Evolutionary conservation across 2,329 filamentous ascomycete species (phyloP).

Genomic region (Fusarium lyarnte): DNA sequence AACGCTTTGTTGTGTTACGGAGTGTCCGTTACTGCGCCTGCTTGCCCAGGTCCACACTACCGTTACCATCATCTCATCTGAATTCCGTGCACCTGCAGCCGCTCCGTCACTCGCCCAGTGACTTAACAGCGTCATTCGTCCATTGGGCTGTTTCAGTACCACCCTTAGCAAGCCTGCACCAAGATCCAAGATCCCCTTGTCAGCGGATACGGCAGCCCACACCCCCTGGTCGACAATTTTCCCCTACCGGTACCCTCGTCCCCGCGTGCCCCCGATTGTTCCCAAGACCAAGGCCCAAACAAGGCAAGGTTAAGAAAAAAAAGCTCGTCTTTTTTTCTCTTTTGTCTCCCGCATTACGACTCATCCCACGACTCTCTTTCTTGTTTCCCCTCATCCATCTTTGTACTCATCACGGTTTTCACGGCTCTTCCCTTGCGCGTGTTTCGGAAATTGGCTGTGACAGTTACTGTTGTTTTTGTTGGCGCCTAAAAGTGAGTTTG

Average conservation of each 20-base stretch:
- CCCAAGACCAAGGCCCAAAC: conserved; percentile 46
- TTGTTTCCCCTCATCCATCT: conserved; percentile 47
- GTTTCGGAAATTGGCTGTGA: conserved; percentile 56
- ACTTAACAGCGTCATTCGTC: conserved; percentile 43
- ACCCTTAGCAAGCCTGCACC: conserved; percentile 41
- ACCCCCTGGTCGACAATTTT: conserved; percentile 46
- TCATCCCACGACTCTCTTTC: conserved; percentile 48
- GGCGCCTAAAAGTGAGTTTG: conserved; percentile 65
- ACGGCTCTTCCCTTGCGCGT: conserved; percentile 59
- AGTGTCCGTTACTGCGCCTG: conserved; percentile 40
- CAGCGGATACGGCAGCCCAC: conserved; percentile 44
- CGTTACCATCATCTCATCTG: conserved; percentile 42
- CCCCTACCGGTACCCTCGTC: conserved; percentile 48
- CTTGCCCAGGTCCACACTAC: conserved; percentile 37
- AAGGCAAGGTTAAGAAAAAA: conserved; percentile 49
- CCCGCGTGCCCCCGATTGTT: conserved; percentile 46
- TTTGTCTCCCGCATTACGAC: conserved; percentile 46
- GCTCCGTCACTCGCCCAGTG: conserved; percentile 41
- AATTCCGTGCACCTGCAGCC: conserved; percentile 41
- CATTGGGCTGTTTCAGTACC: conserved; percentile 45
- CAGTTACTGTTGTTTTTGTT: conserved; percentile 58
- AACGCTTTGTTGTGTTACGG: conserved; percentile 38
- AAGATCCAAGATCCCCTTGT: conserved; percentile 47
- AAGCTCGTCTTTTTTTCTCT: conserved; percentile 48
- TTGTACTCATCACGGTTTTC: conserved; percentile 52